phyloP scores from a whole-genome alignment of 1,139 yeast species.

The Geotrichum candidum region DNA sequence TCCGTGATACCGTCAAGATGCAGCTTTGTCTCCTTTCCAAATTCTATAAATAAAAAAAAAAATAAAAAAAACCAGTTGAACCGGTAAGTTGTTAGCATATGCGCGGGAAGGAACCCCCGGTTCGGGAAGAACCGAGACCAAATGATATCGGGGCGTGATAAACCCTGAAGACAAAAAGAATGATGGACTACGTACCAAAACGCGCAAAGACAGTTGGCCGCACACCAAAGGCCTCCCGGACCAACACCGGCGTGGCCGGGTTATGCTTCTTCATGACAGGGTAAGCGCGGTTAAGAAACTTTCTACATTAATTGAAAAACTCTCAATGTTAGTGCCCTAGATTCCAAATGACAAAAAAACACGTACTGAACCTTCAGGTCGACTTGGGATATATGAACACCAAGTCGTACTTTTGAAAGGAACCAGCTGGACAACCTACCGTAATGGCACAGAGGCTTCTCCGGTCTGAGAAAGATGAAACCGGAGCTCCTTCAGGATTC shows the following conservation, averaged over 20 bases:
- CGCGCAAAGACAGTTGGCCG: constrained; percentile 71
- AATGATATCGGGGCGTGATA: too few species aligned
- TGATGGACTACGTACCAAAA: constrained; percentile 37
- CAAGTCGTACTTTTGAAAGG: too few species aligned
- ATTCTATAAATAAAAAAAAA: constrained; percentile 26
- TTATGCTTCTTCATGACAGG: constrained; percentile 51
- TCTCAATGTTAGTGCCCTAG: neutral
- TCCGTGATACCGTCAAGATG: constrained; percentile 29
- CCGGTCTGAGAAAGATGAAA: constrained; percentile 75
- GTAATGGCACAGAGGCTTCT: constrained; percentile 57
- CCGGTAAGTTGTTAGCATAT: neutral
- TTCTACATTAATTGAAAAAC: constrained; percentile 32
- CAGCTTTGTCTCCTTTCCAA: constrained; percentile 32
- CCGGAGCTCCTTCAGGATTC: constrained; percentile 66
- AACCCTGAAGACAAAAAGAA: neutral
- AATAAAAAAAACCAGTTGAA: neutral
- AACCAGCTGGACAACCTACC: constrained; percentile 32
- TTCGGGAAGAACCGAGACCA: too few species aligned
- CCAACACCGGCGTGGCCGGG: constrained; percentile 59
- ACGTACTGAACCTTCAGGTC: neutral
- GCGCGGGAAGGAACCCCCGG: too few species aligned
- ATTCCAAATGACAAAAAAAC: neutral
- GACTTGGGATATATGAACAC: neutral
- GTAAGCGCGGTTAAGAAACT: constrained; percentile 56
- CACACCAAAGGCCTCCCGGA: constrained; percentile 69